Evolutionary conservation across 2,329 filamentous ascomycete genomes (phyloP), one percentile per base, ranked within the genome.

Genomic region (Clonostachys solani): DNA sequence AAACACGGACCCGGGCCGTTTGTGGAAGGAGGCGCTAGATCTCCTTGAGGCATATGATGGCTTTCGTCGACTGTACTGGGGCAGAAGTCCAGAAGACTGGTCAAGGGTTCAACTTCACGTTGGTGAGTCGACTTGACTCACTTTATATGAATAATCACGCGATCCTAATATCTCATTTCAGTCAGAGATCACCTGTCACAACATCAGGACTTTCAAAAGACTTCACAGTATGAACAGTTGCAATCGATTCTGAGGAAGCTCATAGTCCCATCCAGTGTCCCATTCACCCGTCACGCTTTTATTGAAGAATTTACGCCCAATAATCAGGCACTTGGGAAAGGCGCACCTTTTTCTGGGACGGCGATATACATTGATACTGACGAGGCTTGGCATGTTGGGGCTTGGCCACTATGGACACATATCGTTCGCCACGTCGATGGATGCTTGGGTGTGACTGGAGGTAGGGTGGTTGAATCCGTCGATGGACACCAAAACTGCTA

Each of bases 401-500:
- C 16, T 16, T 43, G 42, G 42, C 42, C 19, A 3, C 42, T 33
- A 15, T 43, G 19, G 42, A 34, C 42, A n/a, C 42, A 43, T 16
- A 43, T 43, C 33, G 42, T 43, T 15, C 42, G 42, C 23, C 19
- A 43, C 19, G 42, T 43, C 42, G 42, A 43, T 33, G 42, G 42
- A 15, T 42, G 42, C 29, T 15, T 43, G n/a, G 42, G 42, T 17
- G 42, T 33, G 29, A 43, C 42, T n/a, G 19, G 42, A 5, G 42
- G 16, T 6, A 12, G 12, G 6, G 19, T 43, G 12, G 42, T 43
- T 10, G 19, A 43, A 33, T 43, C 42, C 2, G 42, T 43, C 6
- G 42, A 23, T 33, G 42, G 16, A n/a, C 18, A 43, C 19, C 42
- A 42, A 13, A 42, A 42, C 40, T 42, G 40, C 13, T 42, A 42